Base-by-base conservation (phyloP, 2,329 filamentous ascomycete genomes). In the Bimuria novae-zelandiae region DNA sequence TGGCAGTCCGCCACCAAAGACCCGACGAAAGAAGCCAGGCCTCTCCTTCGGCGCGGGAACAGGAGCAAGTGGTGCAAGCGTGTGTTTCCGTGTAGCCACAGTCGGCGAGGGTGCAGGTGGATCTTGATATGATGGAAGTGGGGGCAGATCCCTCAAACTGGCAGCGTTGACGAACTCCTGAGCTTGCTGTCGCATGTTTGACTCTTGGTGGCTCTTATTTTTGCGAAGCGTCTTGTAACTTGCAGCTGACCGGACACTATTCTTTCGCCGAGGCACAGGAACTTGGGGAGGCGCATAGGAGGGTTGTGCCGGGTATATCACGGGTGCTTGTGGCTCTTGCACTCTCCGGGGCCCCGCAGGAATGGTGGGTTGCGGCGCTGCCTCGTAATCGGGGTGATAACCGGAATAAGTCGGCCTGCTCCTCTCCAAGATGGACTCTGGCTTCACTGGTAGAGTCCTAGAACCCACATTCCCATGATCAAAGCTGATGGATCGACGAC, bases 21-120 rank as follows among this genome's bases (percentile, higher is more conserved):
- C 89, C 58, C 93, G 86, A 64, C 91, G 86, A 78, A 97, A 97
- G 78, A 99, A 97, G 17, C 94, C 92, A 7, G 84, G 89, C 52
- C 86, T 66, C 90, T 89, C 90, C 47, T 79, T 70, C 51, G 63
- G 78, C 61, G 73, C 52, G 39, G 70, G 58, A 19, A 60, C 77
- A 57, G 68, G 77, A 57, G 74, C 73, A 27, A 63, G 62, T 55
- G 72, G 67, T 21, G 76, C 71, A 21, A 72, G 12, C 36, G 41
- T 39, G 25, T 14, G 75, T 63, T 83, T 84, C 35, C 80, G 76
- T 55, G 78, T 78, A 39, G 77, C 78, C 49, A 83, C 79, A 16
- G 78, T 77, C 36, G 82, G 80, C 58, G 81, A 80, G 42, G 82
- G 79, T 14, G 80, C 79, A 42, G 79, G 75, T 55, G 79, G 75